Base-by-base conservation (phyloP, 2,329 filamentous ascomycete genomes). In the Colletotrichum cereale region DNA sequence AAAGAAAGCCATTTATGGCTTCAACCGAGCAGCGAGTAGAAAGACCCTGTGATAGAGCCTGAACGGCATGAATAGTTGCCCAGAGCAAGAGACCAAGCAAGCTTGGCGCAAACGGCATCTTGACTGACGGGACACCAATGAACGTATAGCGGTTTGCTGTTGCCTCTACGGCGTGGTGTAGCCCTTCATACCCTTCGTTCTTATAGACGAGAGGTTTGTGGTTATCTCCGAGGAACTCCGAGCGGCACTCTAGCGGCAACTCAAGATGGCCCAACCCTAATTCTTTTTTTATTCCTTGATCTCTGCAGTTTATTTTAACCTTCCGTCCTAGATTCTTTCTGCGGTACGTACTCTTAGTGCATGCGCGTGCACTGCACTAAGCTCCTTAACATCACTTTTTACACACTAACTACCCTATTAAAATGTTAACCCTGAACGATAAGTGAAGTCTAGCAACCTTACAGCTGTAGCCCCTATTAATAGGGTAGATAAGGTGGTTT, bases 11-110 rank as follows among this genome's bases (percentile, higher is more conserved):
- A 21, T 14, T 26, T 36, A 66, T 21, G 12, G 18, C 47, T 5
- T 66, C 55, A n/a, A 66, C 8, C 21, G 64, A 66, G 26, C 64
- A 66, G 31, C 14, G 36, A 26, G 26, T 29, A 26, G 56, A 47
- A 12, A 36, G 14, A 5, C 36, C 29, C 44, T 53, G 64, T 4
- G 55, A 40, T 36, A 29, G 26, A 12, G 31, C 47, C 47, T 14
- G 44, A 2, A 36, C 8, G 24, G 3, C 36, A 36, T 31, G 31
- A 14, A 14, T 60, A 14, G 26, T 44, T 31, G 44, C 56, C 56
- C 64, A 66, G 4, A 66, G 26, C 18, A 44, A 7, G 2, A 66
- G 47, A 18, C 56, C 36, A 1, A 61, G 10, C 6, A 38, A 26
- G 42, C 56, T 44, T 42, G 56, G 56, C 26, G 56, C 34, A 29